These are phyloP conservation scores for Cryptosporidium meleagridis DNA, from an alignment of 169 alveolate species.

Conservation along the genomic window DNA sequence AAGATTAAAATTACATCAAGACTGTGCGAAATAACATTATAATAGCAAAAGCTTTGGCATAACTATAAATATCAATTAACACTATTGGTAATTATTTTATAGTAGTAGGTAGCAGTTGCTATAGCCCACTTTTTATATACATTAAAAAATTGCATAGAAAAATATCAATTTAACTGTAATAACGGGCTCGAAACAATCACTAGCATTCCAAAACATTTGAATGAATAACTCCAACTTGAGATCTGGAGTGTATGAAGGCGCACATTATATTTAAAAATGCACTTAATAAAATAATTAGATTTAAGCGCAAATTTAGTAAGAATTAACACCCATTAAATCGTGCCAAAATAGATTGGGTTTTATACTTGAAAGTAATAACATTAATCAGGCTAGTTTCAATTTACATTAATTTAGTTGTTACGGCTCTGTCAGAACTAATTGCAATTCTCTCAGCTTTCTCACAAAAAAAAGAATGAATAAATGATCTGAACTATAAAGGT, in stretches of 20 bases:
- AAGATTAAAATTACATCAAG: too few species aligned
- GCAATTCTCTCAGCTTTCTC: neutral
- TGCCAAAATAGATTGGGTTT: neutral
- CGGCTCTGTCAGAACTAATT: neutral
- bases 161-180: neutral
- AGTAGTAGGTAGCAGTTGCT: neutral
- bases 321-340: neutral
- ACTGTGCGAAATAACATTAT: neutral
- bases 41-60: neutral
- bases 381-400: neutral
- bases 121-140: neutral
- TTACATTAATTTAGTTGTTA: neutral
- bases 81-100: too few species aligned
- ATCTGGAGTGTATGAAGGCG: neutral
- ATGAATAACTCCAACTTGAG: neutral
- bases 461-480: neutral
- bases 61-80: too few species aligned
- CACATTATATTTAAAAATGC: neutral
- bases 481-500: neutral
- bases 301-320: neutral
- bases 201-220: neutral
- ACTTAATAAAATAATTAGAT: neutral
- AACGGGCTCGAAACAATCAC: neutral
- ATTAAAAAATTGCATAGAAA: neutral
- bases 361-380: neutral